These are phyloP conservation scores for Pelargonium cotyledonis DNA, from an alignment of 441 rosid genomes.

Conservation along the genomic window DNA sequence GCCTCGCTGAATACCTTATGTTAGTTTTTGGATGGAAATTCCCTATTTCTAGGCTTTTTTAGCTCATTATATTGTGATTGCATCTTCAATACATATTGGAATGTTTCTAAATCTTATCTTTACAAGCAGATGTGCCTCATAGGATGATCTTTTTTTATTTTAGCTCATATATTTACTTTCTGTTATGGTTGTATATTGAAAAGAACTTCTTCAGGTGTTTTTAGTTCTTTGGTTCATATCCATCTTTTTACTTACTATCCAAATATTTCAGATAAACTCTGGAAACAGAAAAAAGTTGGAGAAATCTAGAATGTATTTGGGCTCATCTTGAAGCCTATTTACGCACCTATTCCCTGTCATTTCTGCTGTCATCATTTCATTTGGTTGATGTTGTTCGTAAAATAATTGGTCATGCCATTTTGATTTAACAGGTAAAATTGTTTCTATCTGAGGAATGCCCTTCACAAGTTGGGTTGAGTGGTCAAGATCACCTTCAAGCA, in stretches of 20 bases:
- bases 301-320: neutral
- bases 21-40: neutral
- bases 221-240: neutral
- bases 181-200: neutral
- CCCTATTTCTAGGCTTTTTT: neutral
- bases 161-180: neutral
- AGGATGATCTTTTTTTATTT: neutral
- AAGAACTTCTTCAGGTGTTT: neutral
- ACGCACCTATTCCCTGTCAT: neutral
- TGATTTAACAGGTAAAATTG: constrained; percentile 51
- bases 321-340: neutral
- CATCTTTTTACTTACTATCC: neutral
- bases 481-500: constrained; percentile 95
- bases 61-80: neutral
- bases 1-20: neutral
- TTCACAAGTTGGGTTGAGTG: constrained; percentile 67
- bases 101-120: neutral
- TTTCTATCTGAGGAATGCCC: constrained; percentile 89
- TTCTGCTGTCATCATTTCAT: too few species aligned
- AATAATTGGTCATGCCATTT: constrained; percentile 17
- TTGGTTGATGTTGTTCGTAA: neutral
- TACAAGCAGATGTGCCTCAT: neutral
- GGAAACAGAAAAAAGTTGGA: too few species aligned
- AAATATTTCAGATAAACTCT: neutral
- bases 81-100: neutral